Evolutionary conservation across 306 rosid species (phyloP).

Genomic region (Gynostemma pentaphyllum): DNA sequence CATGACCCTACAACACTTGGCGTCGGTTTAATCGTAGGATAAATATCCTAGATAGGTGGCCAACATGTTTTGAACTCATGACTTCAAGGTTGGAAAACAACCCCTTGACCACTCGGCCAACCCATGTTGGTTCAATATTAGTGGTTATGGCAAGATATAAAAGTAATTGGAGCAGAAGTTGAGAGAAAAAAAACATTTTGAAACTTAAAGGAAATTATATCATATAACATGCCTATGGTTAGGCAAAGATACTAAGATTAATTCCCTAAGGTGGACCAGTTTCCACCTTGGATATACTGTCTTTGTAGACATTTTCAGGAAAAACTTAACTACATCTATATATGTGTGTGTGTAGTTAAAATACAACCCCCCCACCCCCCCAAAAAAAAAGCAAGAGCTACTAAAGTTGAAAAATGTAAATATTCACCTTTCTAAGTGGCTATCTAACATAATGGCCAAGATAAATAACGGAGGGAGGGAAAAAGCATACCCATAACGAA

Average conservation of each 20-base stretch:
- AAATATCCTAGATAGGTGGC: too few species aligned
- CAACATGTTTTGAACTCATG: too few species aligned
- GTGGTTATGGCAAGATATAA: neutral
- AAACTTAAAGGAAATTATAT: neutral
- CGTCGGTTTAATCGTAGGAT: too few species aligned
- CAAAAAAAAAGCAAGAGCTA: neutral
- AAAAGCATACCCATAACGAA: slow-evolving; percentile 75
- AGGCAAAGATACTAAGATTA: neutral
- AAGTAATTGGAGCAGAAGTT: neutral
- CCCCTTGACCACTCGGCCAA: too few species aligned
- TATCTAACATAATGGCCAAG: neutral
- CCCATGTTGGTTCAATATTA: too few species aligned
- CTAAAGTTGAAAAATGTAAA: neutral
- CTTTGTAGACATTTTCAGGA: neutral
- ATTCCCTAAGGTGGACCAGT: slow-evolving; percentile 3
- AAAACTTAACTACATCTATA: too few species aligned
- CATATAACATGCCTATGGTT: neutral
- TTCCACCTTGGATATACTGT: neutral
- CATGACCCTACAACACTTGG: too few species aligned
- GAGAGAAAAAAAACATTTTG: neutral
- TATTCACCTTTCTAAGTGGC: neutral
- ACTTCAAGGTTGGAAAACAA: too few species aligned
- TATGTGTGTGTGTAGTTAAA: neutral
- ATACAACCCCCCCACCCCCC: too few species aligned
- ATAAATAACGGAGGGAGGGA: neutral